phyloP scores from a whole-genome alignment of 768 basidiomycete genomes.

The Tylopilus plumbeoviolaceoides region DNA sequence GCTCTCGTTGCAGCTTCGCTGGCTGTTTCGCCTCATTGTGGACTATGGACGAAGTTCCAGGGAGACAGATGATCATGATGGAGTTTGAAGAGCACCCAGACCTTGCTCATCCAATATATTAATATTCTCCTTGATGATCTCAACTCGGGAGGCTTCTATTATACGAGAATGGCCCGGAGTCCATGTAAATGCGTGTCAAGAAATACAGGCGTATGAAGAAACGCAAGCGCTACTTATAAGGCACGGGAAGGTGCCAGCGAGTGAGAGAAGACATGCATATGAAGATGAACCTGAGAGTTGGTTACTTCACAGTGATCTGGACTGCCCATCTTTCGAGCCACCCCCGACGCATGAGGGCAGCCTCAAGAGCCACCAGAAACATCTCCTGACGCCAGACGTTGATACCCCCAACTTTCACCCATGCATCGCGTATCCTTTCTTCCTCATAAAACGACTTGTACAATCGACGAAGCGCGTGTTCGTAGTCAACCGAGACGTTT shows the following conservation, averaged over 20 bases:
- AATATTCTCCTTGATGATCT: too few species aligned
- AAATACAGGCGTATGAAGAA: neutral
- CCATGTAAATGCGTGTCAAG: neutral
- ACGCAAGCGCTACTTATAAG: too few species aligned
- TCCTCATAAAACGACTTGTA: constrained; percentile 9
- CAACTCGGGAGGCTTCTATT: too few species aligned
- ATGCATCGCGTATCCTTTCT: constrained; percentile 11
- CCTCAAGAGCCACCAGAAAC: constrained; percentile 50
- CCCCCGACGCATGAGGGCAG: constrained; percentile 42
- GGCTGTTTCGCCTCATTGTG: too few species aligned
- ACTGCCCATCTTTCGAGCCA: constrained; percentile 46
- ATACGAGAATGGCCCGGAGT: too few species aligned
- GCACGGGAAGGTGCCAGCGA: too few species aligned
- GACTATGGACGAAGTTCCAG: too few species aligned
- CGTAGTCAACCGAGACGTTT: constrained; percentile 39
- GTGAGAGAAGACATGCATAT: too few species aligned
- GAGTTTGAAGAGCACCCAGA: too few species aligned
- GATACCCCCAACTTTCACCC: constrained; percentile 24
- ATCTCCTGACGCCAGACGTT: constrained; percentile 44
- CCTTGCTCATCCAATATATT: too few species aligned
- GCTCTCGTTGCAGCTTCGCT: too few species aligned
- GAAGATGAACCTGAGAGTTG: neutral
- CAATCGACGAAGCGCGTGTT: constrained; percentile 7
- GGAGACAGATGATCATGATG: too few species aligned
- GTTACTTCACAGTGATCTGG: constrained; percentile 18